Evolutionary conservation across 2,329 filamentous ascomycete genomes (phyloP).

Genomic region (Bisporella sp.): DNA sequence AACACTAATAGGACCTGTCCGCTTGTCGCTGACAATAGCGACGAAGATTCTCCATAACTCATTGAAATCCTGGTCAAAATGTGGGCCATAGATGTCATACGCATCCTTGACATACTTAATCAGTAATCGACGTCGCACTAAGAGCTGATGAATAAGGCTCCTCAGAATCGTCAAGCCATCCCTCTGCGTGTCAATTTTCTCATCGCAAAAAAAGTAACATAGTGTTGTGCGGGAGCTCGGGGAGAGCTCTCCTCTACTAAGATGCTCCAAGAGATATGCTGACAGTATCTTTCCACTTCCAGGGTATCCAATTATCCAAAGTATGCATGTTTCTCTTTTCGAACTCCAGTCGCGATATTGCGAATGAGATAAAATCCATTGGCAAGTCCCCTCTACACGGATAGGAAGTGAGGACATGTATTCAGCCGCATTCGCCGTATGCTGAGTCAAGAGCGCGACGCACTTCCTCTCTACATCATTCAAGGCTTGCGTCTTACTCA

Average conservation of each 20-base stretch:
- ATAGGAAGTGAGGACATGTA: slow-evolving; percentile 25
- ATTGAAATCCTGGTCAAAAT: slow-evolving; percentile 28
- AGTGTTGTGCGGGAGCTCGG: slow-evolving; percentile 8
- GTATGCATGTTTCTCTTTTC: slow-evolving; percentile 22
- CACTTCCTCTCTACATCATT: slow-evolving; percentile 28
- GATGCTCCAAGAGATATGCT: slow-evolving; percentile 26
- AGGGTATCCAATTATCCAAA: slow-evolving; percentile 32
- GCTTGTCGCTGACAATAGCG: slow-evolving; percentile 25
- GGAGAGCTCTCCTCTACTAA: slow-evolving; percentile 12
- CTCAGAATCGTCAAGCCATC: slow-evolving; percentile 30
- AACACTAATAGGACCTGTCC: slow-evolving; percentile 22
- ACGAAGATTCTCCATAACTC: slow-evolving; percentile 31
- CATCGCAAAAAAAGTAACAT: slow-evolving; percentile 30
- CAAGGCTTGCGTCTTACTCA: slow-evolving; percentile 21
- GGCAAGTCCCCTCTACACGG: slow-evolving; percentile 29
- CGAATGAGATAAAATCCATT: slow-evolving; percentile 28
- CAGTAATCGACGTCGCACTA: slow-evolving; percentile 26
- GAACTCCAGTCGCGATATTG: slow-evolving; percentile 26
- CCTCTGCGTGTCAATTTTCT: slow-evolving; percentile 29
- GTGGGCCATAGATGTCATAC: slow-evolving; percentile 26
- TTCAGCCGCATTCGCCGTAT: slow-evolving; percentile 24
- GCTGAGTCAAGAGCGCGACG: slow-evolving; percentile 24
- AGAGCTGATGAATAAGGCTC: slow-evolving; percentile 30
- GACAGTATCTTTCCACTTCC: slow-evolving; percentile 33
- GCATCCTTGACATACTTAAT: slow-evolving; percentile 27